phyloP scores from a whole-genome alignment of 495 filamentous ascomycete species.

The Trichoderma asperelloides region DNA sequence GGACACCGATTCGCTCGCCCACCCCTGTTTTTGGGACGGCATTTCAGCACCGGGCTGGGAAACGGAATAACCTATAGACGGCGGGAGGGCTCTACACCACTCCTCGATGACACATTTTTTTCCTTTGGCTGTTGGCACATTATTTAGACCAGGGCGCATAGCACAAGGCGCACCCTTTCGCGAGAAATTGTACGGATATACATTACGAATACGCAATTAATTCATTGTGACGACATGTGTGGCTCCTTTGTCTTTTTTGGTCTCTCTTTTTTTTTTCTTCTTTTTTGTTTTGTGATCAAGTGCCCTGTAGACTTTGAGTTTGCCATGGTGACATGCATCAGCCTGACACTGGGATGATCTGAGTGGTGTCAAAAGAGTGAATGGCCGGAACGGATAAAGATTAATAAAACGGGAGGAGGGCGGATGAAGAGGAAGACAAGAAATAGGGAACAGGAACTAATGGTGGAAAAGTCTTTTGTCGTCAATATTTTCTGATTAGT shows the following conservation, averaged over 20 bases:
- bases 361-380: neutral
- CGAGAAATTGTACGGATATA: slow-evolving; percentile 4
- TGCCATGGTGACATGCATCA: neutral
- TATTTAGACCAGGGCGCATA: neutral
- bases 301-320: neutral
- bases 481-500: no score
- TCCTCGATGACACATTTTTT: slow-evolving; percentile 1
- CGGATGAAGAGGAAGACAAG: neutral
- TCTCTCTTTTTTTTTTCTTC: no score
- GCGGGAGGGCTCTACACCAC: neutral
- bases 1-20: neutral
- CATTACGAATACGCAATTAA: neutral
- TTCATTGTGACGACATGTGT: neutral
- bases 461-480: neutral
- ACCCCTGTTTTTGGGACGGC: neutral
- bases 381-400: neutral
- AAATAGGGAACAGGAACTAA: neutral
- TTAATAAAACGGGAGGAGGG: neutral
- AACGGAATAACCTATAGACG: neutral
- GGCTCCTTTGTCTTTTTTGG: neutral
- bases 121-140: neutral
- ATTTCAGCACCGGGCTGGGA: neutral
- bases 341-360: neutral
- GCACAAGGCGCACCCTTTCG: slow-evolving; percentile 8
- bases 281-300: neutral